phyloP scores from a whole-genome alignment of 192 early-diverging fungal species.

The Backusella macrospora region DNA sequence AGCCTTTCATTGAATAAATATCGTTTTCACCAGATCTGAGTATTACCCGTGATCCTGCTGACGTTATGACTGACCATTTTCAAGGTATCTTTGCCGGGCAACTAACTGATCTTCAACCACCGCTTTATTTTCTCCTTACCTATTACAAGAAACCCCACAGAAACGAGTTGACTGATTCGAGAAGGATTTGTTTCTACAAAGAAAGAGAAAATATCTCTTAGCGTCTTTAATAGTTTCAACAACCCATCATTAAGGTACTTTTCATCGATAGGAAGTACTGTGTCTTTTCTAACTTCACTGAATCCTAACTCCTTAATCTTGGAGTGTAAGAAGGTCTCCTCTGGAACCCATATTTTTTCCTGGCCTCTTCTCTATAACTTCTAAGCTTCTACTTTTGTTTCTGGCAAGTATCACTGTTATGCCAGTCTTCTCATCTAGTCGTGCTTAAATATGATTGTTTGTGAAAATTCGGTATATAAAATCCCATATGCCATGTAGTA shows the following conservation, averaged over 20 bases:
- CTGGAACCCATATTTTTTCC: neutral
- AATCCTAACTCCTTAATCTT: neutral
- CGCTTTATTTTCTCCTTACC: conserved; percentile 10
- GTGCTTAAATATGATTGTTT: neutral
- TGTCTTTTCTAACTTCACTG: neutral
- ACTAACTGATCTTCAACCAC: neutral
- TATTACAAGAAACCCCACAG: conserved; percentile 5
- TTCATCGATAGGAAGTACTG: neutral
- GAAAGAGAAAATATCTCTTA: conserved; percentile 6
- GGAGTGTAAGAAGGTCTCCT: conserved; percentile 7
- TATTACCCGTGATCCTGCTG: too few species aligned
- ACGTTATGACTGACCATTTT: too few species aligned
- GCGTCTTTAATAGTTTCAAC: conserved; percentile 6
- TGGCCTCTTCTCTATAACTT: neutral
- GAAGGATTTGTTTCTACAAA: conserved; percentile 8
- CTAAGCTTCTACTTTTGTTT: conserved; percentile 3
- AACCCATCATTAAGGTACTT: conserved; percentile 15
- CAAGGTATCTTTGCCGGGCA: too few species aligned
- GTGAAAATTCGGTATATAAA: neutral
- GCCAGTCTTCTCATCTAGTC: neutral
- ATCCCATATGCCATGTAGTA: neutral
- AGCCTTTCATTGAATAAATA: conserved; percentile 14
- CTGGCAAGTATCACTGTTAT: neutral
- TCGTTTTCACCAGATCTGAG: neutral
- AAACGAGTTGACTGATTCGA: neutral